Evolutionary conservation across 1,139 yeast genomes (phyloP), one percentile per base, ranked within the genome.

Genomic region (Petasospora fabianii): DNA sequence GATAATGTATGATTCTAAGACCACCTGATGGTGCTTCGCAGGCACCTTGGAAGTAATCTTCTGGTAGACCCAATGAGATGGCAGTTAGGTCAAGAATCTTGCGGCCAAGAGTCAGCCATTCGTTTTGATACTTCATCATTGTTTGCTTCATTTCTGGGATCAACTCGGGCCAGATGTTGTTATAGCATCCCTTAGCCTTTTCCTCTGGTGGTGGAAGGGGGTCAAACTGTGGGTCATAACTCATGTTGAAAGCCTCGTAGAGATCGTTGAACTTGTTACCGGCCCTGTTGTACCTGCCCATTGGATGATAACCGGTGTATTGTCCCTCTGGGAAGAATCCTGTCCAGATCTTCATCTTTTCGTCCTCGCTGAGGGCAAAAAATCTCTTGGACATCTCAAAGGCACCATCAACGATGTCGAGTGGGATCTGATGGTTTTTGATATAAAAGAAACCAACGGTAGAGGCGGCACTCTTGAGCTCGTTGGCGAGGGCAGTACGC

Each of bases 1-100:
- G 66, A 37, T 64, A 64, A 40, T 64, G 67, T 5, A 64, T 42
- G 26, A 64, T 39, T 28, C 68, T 51, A 26, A 60, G 46, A 15
- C 47, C 54, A 17, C 53, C 57, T 17, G 52, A 53, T 32, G 60
- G 63, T 29, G 39, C 50, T 19, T 32, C 47, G 27, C 46, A 49
- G 19, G 41, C 37, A 4, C 47, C 34, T 13, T 52, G 54, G 39
- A 62, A 59, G 36, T 52, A 58, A 26, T 50, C 47, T 40, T 58
- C 65, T 5, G 49, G 50, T 10, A 62, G 41, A 6, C 51, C 60
- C 34, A 64, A 44, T 10, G 59, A 61, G 18, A 59, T 38, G 5
- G 65, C 65, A 21, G 63, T 42, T 2, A 55, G 54, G 20, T 48
- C 46, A 28, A 59, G 46, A 28, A 64, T 36, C 14, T 48, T 53